These are phyloP conservation scores for Flaveria floridana DNA, from an alignment of 140 eudicot species.

Conservation along the genomic window DNA sequence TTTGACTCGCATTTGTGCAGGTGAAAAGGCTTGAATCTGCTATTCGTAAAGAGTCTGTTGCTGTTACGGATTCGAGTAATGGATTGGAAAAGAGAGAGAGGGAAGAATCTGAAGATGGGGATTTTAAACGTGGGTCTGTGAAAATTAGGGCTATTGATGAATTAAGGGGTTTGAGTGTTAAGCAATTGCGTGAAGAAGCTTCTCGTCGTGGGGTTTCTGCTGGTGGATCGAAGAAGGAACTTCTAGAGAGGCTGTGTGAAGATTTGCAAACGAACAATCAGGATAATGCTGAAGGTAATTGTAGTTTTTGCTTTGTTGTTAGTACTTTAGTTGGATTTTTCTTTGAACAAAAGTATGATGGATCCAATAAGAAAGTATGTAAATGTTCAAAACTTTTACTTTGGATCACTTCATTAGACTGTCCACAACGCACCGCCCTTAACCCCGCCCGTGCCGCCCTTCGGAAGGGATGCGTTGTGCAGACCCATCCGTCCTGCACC, in stretches of 20 bases:
- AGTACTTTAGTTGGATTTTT: no score
- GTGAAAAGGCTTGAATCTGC: slow-evolving; percentile 68
- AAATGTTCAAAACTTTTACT: neutral
- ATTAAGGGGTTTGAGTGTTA: slow-evolving; percentile 44
- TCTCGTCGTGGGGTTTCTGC: slow-evolving; percentile 50
- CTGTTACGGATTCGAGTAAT: slow-evolving; percentile 23
- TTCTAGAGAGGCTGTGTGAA: slow-evolving; percentile 59
- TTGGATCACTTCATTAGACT: neutral
- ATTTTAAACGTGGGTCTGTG: slow-evolving; percentile 23
- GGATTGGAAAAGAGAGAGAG: slow-evolving; percentile 46
- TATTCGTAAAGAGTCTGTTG: slow-evolving; percentile 35
- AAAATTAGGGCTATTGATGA: slow-evolving; percentile 51
- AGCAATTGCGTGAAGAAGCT: slow-evolving; percentile 68
- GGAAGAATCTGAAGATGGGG: slow-evolving; percentile 42
- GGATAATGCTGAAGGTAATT: slow-evolving; percentile 42
- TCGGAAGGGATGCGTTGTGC: no score
- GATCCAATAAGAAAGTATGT: neutral
- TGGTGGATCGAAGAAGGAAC: slow-evolving; percentile 68
- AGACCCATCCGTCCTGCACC: no score
- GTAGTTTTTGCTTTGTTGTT: neutral
- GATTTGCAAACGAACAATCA: slow-evolving; percentile 25
- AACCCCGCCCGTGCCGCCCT: no score
- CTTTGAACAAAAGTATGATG: neutral
- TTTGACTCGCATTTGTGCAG: slow-evolving; percentile 35
- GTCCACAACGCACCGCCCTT: no score